Evolutionary conservation across 495 filamentous ascomycete species (phyloP).

Genomic region (Daldinia decipiens): DNA sequence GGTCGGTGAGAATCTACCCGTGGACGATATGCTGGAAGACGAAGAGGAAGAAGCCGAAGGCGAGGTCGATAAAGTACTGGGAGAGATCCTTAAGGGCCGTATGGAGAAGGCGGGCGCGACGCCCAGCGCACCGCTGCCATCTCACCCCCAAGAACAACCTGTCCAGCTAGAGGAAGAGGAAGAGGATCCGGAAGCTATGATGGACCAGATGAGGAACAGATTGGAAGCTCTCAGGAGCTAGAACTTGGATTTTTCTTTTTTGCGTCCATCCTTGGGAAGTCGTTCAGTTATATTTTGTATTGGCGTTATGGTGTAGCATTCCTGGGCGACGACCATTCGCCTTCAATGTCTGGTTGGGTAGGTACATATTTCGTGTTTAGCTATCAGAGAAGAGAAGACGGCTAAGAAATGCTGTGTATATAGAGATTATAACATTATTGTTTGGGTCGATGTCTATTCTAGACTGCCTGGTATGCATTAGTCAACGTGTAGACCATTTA

Average conservation of each 20-base stretch:
- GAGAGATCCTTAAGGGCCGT: constrained; percentile 85
- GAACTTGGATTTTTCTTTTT: neutral
- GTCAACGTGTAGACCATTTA: neutral
- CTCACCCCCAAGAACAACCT: constrained; percentile 61
- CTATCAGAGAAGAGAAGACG: constrained; percentile 3
- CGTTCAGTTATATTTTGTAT: constrained; percentile 28
- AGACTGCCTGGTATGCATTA: neutral
- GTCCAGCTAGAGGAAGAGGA: constrained; percentile 74
- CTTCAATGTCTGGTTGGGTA: constrained; percentile 2
- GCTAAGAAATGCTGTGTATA: constrained; percentile 31
- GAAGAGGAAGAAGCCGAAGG: constrained; percentile 88
- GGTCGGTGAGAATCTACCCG: constrained; percentile 85
- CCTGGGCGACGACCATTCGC: constrained; percentile 27
- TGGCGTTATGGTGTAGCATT: constrained; percentile 45
- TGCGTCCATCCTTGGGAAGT: neutral
- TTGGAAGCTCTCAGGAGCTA: constrained; percentile 92
- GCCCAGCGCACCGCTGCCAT: constrained; percentile 66
- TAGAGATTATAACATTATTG: constrained; percentile 27
- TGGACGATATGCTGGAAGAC: constrained; percentile 68
- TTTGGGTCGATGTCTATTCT: neutral
- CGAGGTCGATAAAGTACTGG: constrained; percentile 92
- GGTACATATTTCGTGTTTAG: constrained; percentile 9
- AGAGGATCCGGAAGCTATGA: constrained; percentile 84
- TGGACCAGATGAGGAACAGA: constrained; percentile 92
- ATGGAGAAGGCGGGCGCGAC: constrained; percentile 72